These are phyloP conservation scores for Colletotrichum sp. DNA, from an alignment of 2,329 filamentous ascomycete genomes.

Conservation along the genomic window DNA sequence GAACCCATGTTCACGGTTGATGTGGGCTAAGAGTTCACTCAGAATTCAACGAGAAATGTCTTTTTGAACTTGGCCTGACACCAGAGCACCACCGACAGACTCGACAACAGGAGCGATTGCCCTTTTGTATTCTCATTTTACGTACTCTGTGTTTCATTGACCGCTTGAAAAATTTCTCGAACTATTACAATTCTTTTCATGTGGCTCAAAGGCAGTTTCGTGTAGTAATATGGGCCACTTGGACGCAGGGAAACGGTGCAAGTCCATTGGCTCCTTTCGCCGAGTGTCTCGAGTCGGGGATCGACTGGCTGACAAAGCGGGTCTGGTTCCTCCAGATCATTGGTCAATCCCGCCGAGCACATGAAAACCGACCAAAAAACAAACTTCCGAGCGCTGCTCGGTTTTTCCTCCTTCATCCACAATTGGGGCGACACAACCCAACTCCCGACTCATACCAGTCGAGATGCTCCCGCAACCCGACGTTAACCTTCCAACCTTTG, in stretches of 20 bases:
- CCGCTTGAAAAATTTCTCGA: neutral
- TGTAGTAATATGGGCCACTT: neutral
- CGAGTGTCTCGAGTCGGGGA: neutral
- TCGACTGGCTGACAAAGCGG: neutral
- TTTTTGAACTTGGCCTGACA: neutral
- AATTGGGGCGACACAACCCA: neutral
- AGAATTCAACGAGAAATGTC: neutral
- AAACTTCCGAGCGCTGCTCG: neutral
- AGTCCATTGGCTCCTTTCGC: neutral
- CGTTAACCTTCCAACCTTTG: neutral
- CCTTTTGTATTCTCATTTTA: neutral
- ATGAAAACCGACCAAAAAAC: neutral
- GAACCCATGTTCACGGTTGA: neutral
- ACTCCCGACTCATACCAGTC: neutral
- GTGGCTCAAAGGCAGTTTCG: neutral
- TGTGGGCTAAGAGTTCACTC: neutral
- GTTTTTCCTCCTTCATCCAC: neutral
- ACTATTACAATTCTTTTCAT: neutral
- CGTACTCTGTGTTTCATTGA: neutral
- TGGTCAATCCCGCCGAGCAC: constrained; percentile 6
- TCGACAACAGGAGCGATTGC: neutral
- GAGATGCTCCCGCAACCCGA: neutral
- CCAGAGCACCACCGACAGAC: neutral
- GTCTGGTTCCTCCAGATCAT: neutral
- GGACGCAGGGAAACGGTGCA: neutral